Evolutionary conservation across 352 stramenopile genomes (phyloP), one percentile per base, ranked within the genome.

Genomic region (Globisporangium nagaii): DNA sequence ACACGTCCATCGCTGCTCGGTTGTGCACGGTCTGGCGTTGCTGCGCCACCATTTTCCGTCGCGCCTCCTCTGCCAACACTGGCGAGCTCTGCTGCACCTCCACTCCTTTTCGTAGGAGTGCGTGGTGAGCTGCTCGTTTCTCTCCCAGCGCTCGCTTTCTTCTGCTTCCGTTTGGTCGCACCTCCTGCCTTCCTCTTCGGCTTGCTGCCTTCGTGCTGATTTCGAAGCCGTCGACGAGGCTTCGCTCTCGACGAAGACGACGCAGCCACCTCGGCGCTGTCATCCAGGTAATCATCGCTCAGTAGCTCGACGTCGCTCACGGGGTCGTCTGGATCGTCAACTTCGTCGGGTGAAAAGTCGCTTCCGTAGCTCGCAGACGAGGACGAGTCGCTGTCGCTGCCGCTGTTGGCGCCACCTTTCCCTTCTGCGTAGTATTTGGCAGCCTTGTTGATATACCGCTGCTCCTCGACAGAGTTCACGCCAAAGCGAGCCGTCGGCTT

Each of bases 281-380:
- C 74, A 37, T 79, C 53, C 15, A 84, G 32, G 34, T 75, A 76
- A 24, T 81, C 74, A 25, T 83, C 74, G 34, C 70, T 81, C 15
- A 85, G 63, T 20, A 79, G 34, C 45, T 77, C 72, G 20, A 68
- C 55, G 3, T 57, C 55, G 27, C 55, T 48, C 20, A 39, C 25
- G 12, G 48, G 63, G 13, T 75, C 72, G 4, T 56, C 53, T 42
- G 63, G 51, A 10, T 64, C 60, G 2, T 64, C 51, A 17, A 63
- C 63, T 34, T 82, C 71, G 30, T 80, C 74, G 9, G 68, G 66
- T 0, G 62, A 70, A 32, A 80, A 85, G 25, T 80, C 74, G 47
- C 73, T 85, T 34, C 62, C 70, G 4, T 49, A 53, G 17, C 56
- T 59, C 15, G 8, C 10, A 12, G 61, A 35, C 12, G 46, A 50